Evolutionary conservation across 495 filamentous ascomycete species (phyloP).

Genomic region (Xylaria curta): DNA sequence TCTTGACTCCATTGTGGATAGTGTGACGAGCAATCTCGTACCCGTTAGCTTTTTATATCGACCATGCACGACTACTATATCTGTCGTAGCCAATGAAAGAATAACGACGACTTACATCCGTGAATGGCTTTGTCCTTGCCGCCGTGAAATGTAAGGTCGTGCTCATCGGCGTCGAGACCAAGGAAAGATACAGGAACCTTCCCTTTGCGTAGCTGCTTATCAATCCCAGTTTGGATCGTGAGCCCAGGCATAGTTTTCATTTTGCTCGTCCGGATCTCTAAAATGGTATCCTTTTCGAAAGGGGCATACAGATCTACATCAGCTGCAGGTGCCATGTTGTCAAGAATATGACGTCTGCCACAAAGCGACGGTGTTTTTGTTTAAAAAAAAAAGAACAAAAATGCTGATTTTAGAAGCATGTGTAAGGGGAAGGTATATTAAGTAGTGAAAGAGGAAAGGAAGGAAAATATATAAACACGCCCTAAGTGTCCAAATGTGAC

Average conservation of each 20-base stretch:
- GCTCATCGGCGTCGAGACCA: conserved; percentile 62
- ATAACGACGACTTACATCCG: conserved; percentile 49
- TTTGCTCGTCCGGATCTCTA: conserved; percentile 59
- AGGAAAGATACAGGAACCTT: conserved; percentile 50
- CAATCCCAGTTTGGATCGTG: conserved; percentile 56
- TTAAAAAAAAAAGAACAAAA: no score
- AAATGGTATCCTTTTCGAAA: conserved; percentile 51
- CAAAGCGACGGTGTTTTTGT: not conserved
- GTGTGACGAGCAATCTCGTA: conserved; percentile 56
- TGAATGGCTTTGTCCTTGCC: conserved; percentile 63
- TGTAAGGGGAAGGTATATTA: not conserved
- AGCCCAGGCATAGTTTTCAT: conserved; percentile 56
- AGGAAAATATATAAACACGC: not conserved
- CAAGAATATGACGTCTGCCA: not conserved
- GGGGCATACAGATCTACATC: conserved; percentile 48
- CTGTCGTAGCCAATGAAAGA: not conserved
- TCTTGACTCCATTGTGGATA: conserved; percentile 56
- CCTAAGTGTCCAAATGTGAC: not conserved
- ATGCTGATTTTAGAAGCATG: not conserved
- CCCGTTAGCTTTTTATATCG: not conserved
- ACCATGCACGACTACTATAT: not conserved
- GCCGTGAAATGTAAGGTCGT: conserved; percentile 62
- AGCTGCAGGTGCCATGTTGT: conserved; percentile 32
- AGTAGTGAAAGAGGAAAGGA: not conserved
- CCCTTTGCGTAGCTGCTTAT: conserved; percentile 50